Percentiles rank a stretch among this genome's conserved stretches.
Evolutionary conservation across 164 flowering plant genomes (phyloP).

Genomic region (Platanus orientalis): DNA sequence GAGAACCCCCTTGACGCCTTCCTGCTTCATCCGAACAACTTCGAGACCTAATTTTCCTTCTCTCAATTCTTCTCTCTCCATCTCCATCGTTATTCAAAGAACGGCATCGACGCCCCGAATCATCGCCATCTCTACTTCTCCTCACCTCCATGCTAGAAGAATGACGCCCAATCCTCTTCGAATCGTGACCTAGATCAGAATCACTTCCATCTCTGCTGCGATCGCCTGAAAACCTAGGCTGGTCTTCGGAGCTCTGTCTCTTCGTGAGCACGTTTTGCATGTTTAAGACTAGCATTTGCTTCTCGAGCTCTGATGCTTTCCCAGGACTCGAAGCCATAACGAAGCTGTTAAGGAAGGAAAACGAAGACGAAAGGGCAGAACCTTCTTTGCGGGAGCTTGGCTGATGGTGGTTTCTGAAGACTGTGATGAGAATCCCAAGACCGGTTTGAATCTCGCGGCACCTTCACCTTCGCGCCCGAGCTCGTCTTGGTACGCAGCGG

Average conservation of each 20-base stretch:
- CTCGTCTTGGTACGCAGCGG: constrained; percentile 92
- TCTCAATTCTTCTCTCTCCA: too few relatives aligned
- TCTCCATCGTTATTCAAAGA: constrained; percentile 21
- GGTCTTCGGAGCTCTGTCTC: constrained; percentile 21
- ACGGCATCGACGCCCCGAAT: constrained; percentile 21
- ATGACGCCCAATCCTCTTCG: constrained; percentile 12
- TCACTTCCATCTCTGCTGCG: constrained; percentile 9
- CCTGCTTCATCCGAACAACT: constrained; percentile 10
- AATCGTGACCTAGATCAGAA: too few relatives aligned
- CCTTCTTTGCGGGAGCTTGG: constrained; percentile 35
- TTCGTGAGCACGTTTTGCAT: constrained; percentile 72
- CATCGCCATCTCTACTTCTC: constrained; percentile 12
- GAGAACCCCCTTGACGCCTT: constrained; percentile 3
- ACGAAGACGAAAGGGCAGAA: constrained; percentile 44
- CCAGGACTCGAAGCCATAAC: constrained; percentile 69
- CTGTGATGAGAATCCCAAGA: constrained; percentile 65
- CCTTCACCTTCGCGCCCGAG: constrained; percentile 82
- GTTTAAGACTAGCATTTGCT: constrained; percentile 44
- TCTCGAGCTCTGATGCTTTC: constrained; percentile 37
- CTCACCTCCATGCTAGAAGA: constrained; percentile 11
- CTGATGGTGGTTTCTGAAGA: constrained; percentile 18
- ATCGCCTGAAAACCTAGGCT: constrained; percentile 33
- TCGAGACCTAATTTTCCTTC: too few relatives aligned
- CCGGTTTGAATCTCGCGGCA: constrained; percentile 91
- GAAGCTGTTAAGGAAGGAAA: constrained; percentile 65